Evolutionary conservation across 306 rosid genomes (phyloP), one percentile per base, ranked within the genome.

Genomic region (Trichosanthes truncata): DNA sequence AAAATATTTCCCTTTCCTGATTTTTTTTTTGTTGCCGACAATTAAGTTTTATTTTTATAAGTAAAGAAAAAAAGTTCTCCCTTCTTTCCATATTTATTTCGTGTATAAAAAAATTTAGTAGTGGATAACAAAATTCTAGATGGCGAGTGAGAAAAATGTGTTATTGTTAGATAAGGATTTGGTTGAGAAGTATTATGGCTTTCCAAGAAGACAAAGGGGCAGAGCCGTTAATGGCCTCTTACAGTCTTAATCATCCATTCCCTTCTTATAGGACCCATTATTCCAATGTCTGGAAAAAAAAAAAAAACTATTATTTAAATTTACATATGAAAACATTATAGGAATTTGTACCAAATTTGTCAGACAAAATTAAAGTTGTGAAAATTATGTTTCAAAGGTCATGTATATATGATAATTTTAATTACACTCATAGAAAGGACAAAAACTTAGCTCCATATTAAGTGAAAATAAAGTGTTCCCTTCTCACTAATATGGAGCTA

Each of bases 121-220:
- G 31, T 56, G 31, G 11, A 8, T 56, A 21, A 7, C 31, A 56
- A 20, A 53, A 56, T n/a, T n/a, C 2, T 21, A 13, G 14, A 3
- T 7, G 11, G 8, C 12, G 60, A 7, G 4, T 55, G 5, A 1
- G 13, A 12, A 56, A 4, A 12, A 56, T 21, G 12, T 0, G 4
- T 36, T 36, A 36, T 2, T 3, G 7, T 57, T 59, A 12, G 36
- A 33, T 33, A 18, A 35, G 73, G 15, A 36, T 7, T 66, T 36
- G 48, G 43, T 18, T 9, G 0, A 63, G 48, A 35, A 35, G 13
- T 20, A 12, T 36, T 4, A 35, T 68, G 75, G 52, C 75, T n/a
- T 68, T 68, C 75, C 52, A 68, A 40, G 75, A n/a, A 68, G 33
- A 68, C 74, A 68, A n/a, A 68, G 48, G 52, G 75, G 33, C 74